Percentiles rank a stretch among this genome's conserved stretches.
phyloP scores from a whole-genome alignment of 2,329 filamentous ascomycete genomes.

The Ophiostoma angusticollis region DNA sequence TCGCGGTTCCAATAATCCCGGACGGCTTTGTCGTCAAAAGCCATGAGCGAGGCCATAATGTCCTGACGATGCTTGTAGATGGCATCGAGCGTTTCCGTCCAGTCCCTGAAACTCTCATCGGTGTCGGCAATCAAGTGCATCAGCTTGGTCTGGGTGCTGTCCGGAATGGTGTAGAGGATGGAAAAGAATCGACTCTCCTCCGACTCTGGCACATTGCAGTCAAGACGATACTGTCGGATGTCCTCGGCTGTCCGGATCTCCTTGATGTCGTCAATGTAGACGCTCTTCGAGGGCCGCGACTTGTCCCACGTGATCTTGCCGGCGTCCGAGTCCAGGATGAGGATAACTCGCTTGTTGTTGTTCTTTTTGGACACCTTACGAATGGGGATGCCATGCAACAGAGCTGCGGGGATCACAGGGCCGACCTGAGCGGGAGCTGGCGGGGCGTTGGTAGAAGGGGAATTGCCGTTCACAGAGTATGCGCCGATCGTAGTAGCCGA shows the following conservation, averaged over 20 bases:
- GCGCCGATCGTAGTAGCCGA: constrained; percentile 34
- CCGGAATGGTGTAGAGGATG: constrained; percentile 70
- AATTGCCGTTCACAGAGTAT: constrained; percentile 28
- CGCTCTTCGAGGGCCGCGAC: constrained; percentile 62
- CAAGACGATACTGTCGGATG: constrained; percentile 77
- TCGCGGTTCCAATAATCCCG: constrained; percentile 76
- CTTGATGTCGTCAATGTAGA: constrained; percentile 91
- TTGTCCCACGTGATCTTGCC: constrained; percentile 85
- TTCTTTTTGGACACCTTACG: constrained; percentile 85
- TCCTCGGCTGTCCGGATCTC: constrained; percentile 77
- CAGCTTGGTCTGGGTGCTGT: constrained; percentile 70
- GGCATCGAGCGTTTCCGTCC: constrained; percentile 72
- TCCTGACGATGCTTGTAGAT: constrained; percentile 79
- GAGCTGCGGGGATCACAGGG: constrained; percentile 61
- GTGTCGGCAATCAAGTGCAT: constrained; percentile 79
- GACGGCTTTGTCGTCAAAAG: constrained; percentile 72
- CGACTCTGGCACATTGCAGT: constrained; percentile 57
- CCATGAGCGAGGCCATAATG: constrained; percentile 78
- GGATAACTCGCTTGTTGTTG: constrained; percentile 56
- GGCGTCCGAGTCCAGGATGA: constrained; percentile 66
- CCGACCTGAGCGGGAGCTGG: constrained; percentile 31
- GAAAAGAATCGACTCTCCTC: constrained; percentile 72
- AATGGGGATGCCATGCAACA: constrained; percentile 67
- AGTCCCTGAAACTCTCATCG: constrained; percentile 57
- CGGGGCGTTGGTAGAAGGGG: constrained; percentile 10